Conservation (phyloP, 73 alveolate species). For the Paraurostyla sp. region DNA sequence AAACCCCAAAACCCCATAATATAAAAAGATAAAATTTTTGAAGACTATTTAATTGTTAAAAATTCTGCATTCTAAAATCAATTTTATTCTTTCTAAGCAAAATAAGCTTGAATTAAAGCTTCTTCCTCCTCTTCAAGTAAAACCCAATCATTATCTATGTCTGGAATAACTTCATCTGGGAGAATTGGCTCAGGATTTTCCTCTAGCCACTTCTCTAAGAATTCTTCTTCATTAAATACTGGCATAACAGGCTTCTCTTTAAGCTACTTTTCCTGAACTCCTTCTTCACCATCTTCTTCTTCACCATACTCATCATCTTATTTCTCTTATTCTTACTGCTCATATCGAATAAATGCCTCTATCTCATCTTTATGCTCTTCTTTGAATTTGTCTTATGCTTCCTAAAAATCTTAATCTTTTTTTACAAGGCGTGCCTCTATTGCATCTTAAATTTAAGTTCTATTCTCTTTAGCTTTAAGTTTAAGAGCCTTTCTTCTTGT, state of each 20-base stretch:
- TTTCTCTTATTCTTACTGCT: not conserved
- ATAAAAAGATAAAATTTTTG: not conserved
- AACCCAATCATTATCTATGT: conserved; percentile 64
- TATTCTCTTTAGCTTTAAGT: conserved; percentile 46
- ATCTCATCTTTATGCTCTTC: conserved; percentile 65
- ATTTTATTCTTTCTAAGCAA: conserved; percentile 26
- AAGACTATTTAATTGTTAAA: not conserved
- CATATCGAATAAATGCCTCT: conserved; percentile 24
- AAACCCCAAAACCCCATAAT: conserved; percentile 16
- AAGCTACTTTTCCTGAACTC: not conserved
- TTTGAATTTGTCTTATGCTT: conserved; percentile 59
- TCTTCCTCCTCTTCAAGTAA: conserved; percentile 67
- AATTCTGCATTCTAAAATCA: not conserved
- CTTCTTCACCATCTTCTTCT: conserved; percentile 60
- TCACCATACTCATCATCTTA: conserved; percentile 49
- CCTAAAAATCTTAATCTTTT: conserved; percentile 51
- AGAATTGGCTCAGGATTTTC: conserved; percentile 81
- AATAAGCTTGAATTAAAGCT: conserved; percentile 38
- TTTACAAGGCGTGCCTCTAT: conserved; percentile 59
- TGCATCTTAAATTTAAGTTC: conserved; percentile 26
- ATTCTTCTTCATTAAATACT: conserved; percentile 75
- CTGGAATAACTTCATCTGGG: conserved; percentile 77
- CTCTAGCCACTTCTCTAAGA: conserved; percentile 75
- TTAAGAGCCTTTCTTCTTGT: conserved; percentile 55
- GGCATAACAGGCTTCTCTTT: conserved; percentile 77